Percentiles rank a stretch among this genome's conserved stretches.
These are phyloP conservation scores for Phytopythium montanum DNA, from an alignment of 352 stramenopile genomes.

Conservation along the genomic window DNA sequence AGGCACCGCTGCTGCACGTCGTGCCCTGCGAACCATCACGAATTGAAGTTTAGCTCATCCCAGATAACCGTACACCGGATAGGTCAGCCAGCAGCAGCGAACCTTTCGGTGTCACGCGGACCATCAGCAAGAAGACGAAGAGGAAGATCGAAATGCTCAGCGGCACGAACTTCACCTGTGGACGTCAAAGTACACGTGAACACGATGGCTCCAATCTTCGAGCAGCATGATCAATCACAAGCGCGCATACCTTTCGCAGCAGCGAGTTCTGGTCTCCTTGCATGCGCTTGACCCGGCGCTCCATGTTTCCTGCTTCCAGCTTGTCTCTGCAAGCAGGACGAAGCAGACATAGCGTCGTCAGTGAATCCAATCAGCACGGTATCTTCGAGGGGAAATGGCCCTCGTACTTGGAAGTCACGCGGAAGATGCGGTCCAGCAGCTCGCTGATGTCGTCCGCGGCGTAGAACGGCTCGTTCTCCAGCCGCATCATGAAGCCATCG, in stretches of 20 bases:
- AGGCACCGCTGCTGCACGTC: constrained; percentile 83
- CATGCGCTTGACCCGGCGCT: constrained; percentile 75
- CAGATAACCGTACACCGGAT: neutral
- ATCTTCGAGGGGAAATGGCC: neutral
- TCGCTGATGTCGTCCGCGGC: constrained; percentile 70
- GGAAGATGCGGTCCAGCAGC: constrained; percentile 76
- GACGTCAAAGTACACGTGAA: neutral
- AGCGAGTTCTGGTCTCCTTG: constrained; percentile 82
- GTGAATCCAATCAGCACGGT: constrained; percentile 4
- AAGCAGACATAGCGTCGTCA: constrained; percentile 10
- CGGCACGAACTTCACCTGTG: constrained; percentile 75
- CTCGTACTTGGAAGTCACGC: constrained; percentile 71
- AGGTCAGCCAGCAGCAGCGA: neutral
- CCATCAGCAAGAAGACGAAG: constrained; percentile 69
- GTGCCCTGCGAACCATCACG: constrained; percentile 30
- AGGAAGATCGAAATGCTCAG: constrained; percentile 66
- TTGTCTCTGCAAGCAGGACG: constrained; percentile 54
- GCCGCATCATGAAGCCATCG: constrained; percentile 75
- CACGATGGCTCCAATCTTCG: too few species aligned
- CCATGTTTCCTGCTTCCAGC: constrained; percentile 85
- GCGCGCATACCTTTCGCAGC: constrained; percentile 56
- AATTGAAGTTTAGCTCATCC: neutral
- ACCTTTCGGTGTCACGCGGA: constrained; percentile 78
- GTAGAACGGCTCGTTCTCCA: constrained; percentile 80
- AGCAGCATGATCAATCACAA: neutral